Percentiles rank a stretch among this genome's conserved stretches.
These are phyloP conservation scores for Gonium pectorale DNA, from an alignment of 139 green algal genomes.

Conservation along the genomic window DNA sequence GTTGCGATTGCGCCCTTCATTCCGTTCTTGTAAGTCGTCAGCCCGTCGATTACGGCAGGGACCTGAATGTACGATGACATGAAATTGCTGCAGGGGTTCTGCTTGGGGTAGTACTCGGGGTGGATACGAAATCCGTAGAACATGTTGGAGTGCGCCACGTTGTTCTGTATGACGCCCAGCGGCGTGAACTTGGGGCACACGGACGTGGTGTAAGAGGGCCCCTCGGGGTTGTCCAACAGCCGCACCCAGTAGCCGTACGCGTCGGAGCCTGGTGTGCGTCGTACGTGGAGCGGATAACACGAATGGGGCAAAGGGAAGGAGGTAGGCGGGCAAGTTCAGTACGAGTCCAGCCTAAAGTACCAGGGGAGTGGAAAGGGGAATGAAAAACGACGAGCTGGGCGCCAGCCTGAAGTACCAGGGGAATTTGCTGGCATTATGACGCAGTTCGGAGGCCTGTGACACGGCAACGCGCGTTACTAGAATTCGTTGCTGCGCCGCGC, in stretches of 20 bases:
- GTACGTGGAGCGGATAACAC: no score
- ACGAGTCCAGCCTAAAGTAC: no score
- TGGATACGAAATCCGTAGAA: no score
- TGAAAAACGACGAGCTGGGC: no score
- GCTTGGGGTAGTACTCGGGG: no score
- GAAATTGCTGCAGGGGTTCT: constrained; percentile 20
- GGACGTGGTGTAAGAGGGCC: constrained; percentile 33
- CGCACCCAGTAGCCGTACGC: constrained; percentile 10
- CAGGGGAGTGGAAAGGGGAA: no score
- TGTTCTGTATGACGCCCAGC: constrained; percentile 61
- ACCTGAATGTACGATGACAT: constrained; percentile 6
- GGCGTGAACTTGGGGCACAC: constrained; percentile 65
- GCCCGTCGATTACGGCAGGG: constrained; percentile 54
- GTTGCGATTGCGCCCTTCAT: constrained; percentile 71
- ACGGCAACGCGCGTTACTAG: no score
- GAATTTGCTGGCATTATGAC: no score
- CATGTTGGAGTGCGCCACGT: no score
- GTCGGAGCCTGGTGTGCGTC: constrained; percentile 3
- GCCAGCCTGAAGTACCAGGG: no score
- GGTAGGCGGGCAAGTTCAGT: background rate
- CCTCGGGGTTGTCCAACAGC: constrained; percentile 48
- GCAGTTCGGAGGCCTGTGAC: no score
- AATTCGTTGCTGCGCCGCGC: no score
- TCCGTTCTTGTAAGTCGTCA: constrained; percentile 73
- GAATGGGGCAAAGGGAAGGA: background rate